phyloP scores from a whole-genome alignment of 176 grass and related monocot genomes.

The Urochloa ruziziensis region DNA sequence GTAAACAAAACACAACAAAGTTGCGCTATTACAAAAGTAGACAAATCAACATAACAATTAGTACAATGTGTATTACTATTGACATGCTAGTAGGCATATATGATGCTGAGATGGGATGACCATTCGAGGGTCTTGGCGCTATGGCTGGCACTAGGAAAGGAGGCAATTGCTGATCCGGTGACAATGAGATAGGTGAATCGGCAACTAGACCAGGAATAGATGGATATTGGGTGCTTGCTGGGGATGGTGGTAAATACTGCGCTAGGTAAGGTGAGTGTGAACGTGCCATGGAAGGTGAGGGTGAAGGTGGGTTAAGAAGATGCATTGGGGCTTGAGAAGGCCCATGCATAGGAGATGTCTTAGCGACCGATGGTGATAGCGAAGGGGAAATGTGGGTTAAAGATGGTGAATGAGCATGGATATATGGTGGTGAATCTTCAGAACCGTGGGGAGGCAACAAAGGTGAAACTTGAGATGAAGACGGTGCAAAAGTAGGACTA shows the following conservation, averaged over 20 bases:
- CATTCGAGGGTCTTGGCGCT: background rate
- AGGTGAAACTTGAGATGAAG: background rate
- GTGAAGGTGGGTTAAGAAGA: background rate
- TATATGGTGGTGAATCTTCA: background rate
- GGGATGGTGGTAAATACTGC: background rate
- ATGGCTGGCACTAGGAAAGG: background rate
- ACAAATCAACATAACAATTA: background rate
- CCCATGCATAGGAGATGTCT: background rate
- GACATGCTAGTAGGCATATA: background rate
- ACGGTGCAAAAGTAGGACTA: background rate
- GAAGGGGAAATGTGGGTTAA: background rate
- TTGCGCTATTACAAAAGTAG: background rate
- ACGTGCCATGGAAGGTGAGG: background rate
- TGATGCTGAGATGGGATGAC: background rate
- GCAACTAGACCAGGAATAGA: background rate
- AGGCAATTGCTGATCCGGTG: background rate
- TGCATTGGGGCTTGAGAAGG: background rate
- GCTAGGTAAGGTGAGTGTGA: background rate
- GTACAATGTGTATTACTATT: background rate
- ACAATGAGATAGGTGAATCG: background rate
- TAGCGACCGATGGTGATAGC: background rate
- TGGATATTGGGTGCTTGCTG: background rate
- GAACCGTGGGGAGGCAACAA: background rate
- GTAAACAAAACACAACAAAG: background rate
- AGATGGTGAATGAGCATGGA: background rate